Evolutionary conservation across 345 rosid species (phyloP), one percentile per base, ranked within the genome.

Genomic region (Triadica sebifera): DNA sequence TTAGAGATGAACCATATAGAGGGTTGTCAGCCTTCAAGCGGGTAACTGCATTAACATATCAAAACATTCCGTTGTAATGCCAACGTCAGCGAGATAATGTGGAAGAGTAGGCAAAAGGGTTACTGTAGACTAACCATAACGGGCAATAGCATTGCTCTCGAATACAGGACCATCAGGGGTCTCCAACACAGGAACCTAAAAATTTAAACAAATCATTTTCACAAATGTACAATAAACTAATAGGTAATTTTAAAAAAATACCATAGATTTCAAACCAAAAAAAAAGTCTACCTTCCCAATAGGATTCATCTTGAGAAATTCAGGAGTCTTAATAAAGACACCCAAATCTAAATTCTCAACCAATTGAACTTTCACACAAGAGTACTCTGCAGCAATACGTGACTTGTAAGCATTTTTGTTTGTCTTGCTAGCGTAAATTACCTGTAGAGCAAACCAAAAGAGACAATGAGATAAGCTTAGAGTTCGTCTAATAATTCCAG

Each of bases 121-220:
- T 43, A 43, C 47, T 6, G 10, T 43, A 43, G 8, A 5, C 79
- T 82, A 70, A 95, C 99, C 98, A 65, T 90, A 93, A 2, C 96
- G 90, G 7, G 97, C 89, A 68, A 95, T 93, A 22, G 99, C 94
- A 86, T 95, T 95, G 89, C 99, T 95, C 89, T 95, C 97, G 62
- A 90, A 93, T 7, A 95, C 39, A 13, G 92, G 78, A 70, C 97
- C 98, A n/a, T 95, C 94, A 0, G 98, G 96, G 25, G 98, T 95
- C 83, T 95, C 93, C 87, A 95, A 79, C 75, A 95, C 92, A 12
- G 97, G 99, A 83, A 95, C 88, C 98, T 93, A 78, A 13, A 72
- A 38, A 10, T 77, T 71, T 3, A 34, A 41, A 16, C 16, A 51
- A 10, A 60, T 9, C 1, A 20, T 34, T 24, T 15, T 74, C 17